Base-by-base conservation (phyloP, 2,329 filamentous ascomycete species). In the Colletotrichum zoysiae region DNA sequence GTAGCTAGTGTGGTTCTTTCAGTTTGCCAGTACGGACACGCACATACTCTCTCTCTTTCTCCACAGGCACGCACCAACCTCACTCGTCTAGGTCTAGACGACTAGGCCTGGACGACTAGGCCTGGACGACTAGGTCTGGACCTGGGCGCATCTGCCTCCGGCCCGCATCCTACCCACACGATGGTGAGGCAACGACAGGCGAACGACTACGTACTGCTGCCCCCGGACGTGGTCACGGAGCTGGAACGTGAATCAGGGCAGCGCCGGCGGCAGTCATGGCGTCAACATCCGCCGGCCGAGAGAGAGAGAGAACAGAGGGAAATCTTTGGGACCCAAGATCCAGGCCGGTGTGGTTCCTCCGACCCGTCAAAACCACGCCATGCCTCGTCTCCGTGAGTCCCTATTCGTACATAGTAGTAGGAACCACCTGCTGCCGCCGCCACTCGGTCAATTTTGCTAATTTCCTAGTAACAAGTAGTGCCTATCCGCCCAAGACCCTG, bases 381-480 rank as follows among this genome's bases (percentile, higher is more conserved):
- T 42, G 40, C 14, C 40, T 46, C 44, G 18, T 20, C 35, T 35
- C 18, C 42, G 16, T 44, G 3, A 12, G 5, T 44, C 30, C 30
- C 30, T 30, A 30, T 30, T 30, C 30, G 30, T 30, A 30, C 30
- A 30, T 30, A 30, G 30, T 30, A 30, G 30, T 30, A 30, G 30
- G 30, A 30, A 30, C 30, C 30, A 30, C 30, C 40, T 42, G 40
- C 51, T 46, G 53, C 9, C 16, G 23, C 55, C 12, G 50, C 35
- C 53, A 56, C 56, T 53, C 61, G 50, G 55, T 40, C 23, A 38
- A 50, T 42, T 64, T 42, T 64, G 55, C 23, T 14, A 30, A 50
- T 42, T 64, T 48, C 48, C 59, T 58, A 46, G 48, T 71, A 59
- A 40, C 48, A 53, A 46, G 48, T 71, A 59, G 55, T 71, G 55